Base-by-base conservation (phyloP, 805 yeast species). In the Saturnispora dispora region DNA sequence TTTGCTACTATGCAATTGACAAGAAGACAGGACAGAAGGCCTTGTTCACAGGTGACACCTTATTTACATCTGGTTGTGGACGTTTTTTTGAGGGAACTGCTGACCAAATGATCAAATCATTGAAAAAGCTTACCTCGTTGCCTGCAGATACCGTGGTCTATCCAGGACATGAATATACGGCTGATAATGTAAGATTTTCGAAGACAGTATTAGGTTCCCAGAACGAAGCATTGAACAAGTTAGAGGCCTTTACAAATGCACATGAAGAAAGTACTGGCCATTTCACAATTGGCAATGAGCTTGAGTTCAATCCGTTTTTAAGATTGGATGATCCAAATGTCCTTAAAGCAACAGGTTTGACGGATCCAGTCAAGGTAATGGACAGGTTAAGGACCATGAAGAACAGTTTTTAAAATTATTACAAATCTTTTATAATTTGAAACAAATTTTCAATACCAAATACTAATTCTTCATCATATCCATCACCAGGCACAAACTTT, bases 151-250 rank as follows among this genome's bases (percentile, higher is more conserved):
- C 97, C 0, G 65, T 67, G 37, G 89, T 90, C 2, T 91, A 80
- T 63, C 91, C 97, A 2, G 99, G 99, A 2, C 99, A 93, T 67
- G 99, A 93, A 69, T 93, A 93, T 69, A 93, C 99, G 5, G 76
- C 74, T 58, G 74, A 86, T 25, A 91, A 93, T 64, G 83, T 85
- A 22, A 78, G 75, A 57, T 93, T 93, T 65, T 87, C 93, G 18
- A 75, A 79, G 57, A 74, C 82, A 2, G 79, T 86, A 1, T 64
- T 88, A 51, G 65, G 67, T 5, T 64, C 72, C 44, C 70, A 75
- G 51, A 74, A 71, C 44, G 58, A 63, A 5, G 84, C 85, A 0
- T 70, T 91, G 45, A 68, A 69, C 42, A 64, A 66, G 18, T 73
- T 91, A 56, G 82, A 76, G 45, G 58, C 70, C 22, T 87, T 69